Percentiles rank a stretch among this genome's conserved stretches.
phyloP scores from a whole-genome alignment of 1,284 basidiomycete species.

The Rhodotorula sp. region DNA sequence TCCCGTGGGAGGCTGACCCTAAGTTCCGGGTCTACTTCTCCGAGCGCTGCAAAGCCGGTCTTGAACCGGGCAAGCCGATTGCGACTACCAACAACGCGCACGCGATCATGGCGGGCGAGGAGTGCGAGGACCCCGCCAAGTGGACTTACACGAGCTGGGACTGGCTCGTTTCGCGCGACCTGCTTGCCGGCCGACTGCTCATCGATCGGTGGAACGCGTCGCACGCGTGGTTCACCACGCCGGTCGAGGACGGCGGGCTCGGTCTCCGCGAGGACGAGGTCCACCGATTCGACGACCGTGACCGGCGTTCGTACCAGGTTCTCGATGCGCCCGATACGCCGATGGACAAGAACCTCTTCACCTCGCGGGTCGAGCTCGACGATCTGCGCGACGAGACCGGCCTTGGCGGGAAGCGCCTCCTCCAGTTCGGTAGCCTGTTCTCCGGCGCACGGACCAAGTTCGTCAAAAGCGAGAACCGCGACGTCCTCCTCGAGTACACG shows the following conservation, averaged over 20 bases:
- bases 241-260: constrained; percentile 21
- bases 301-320: constrained; percentile 31
- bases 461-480: constrained; percentile 3
- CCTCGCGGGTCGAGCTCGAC: constrained; percentile 18
- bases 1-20: constrained; percentile 28
- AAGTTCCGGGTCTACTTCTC: constrained; percentile 5
- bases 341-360: constrained; percentile 11
- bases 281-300: constrained; percentile 19
- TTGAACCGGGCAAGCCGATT: constrained; percentile 11
- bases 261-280: constrained; percentile 18
- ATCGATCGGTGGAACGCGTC: constrained; percentile 38
- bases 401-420: constrained; percentile 8
- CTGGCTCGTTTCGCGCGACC: constrained; percentile 16
- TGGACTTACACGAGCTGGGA: constrained; percentile 36
- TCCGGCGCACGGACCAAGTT: constrained; percentile 23
- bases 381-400: constrained; percentile 5
- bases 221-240: background rate
- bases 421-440: constrained; percentile 40
- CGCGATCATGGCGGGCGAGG: background rate
- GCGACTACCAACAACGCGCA: background rate
- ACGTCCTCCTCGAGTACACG: background rate
- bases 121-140: constrained; percentile 19
- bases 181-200: constrained; percentile 13
- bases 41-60: constrained; percentile 35
- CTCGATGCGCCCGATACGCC: constrained; percentile 15